Base-by-base conservation (phyloP, 2,329 filamentous ascomycete species). In the Cryphonectria japonica region DNA sequence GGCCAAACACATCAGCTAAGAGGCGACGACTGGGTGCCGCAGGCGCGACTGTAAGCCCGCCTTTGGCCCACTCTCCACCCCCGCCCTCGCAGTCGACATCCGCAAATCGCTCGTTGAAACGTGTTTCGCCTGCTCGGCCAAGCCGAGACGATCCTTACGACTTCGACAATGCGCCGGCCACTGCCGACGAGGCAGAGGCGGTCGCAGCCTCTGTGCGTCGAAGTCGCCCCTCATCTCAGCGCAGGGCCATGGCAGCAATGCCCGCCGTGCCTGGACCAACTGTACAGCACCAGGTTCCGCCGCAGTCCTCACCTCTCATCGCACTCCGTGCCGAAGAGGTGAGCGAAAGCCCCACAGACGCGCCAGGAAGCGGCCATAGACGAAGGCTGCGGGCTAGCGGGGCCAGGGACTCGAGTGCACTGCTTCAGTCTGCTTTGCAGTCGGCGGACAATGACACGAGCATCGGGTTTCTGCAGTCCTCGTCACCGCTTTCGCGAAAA, bases 361-460 rank as follows among this genome's bases (percentile, higher is more conserved):
- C 86, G 19, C 88, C 87, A 0, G 88, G 87, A 2, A 89, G 86
- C 73, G 88, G 87, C 1, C 83, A 82, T 11, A 79, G 86, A 65
- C 82, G 83, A 37, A 81, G 77, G 3, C 76, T 86, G 19, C 78
- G 77, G 19, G 75, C 79, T 9, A 79, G 77, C 46, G 79, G 78
- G 0, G 79, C 79, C 1, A 71, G 83, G 9, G 80, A 79, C 1
- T 84, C 82, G 3, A 84, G 82, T 32, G 78, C 80, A 0, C 80
- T 81, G n/a, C 76, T 88, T 22, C 83, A 85, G 61, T 78, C 81
- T 32, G 75, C 73, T 6, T 62, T 72, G n/a, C 76, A 32, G 3
- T 70, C 69, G 13, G 76, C 77, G 1, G 78, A 79, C 22, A 76
- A 79, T 19, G 77, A 74, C 29, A 75, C 73, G 71, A 76, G 66